Evolutionary conservation across 306 rosid species (phyloP), one percentile per base, ranked within the genome.

Genomic region (Pyrus bretschneideri): DNA sequence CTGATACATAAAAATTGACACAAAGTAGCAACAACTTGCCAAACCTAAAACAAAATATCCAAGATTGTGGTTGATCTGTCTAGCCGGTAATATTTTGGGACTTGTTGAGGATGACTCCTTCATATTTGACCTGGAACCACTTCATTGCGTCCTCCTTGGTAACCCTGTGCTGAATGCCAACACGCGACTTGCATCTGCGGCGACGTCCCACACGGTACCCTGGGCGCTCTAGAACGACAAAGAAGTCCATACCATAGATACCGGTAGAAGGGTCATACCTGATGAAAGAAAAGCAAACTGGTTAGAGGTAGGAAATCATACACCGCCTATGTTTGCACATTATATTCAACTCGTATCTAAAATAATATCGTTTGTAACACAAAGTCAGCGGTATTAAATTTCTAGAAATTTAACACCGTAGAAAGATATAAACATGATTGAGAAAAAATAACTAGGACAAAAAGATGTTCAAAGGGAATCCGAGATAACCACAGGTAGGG

Each of bases 161-260:
- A 22, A 85, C 90, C 71, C 88, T 81, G 68, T 87, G 87, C 67
- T 89, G 88, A 77, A 87, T 87, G 62, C 93, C 91, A 78, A 89
- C 85, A 0, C 77, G 64, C 3, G 93, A 76, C 86, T 89, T 89
- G 84, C 89, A 85, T 54, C 85, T 68, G 17, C 87, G 87, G 38
- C 89, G 88, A 35, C 88, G 83, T 13, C 89, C 93, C 21, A 87
- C 91, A 45, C 89, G 78, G 70, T 85, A 89, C 35, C 91, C 89
- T 55, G 91, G 82, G 57, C 89, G 86, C 70, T 87, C 93, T 12
- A 89, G 75, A 54, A 85, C 81, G 64, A 87, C 86, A 11, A 0
- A 89, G 75, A 89, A 89, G 62, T 87, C 89, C 91, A 89, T 87
- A n/a, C 89, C 93, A 12, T 89, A 89, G 71, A 89, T 87, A 62